Conservation (phyloP, 164 flowering plant species). For the Saururus chinensis region DNA sequence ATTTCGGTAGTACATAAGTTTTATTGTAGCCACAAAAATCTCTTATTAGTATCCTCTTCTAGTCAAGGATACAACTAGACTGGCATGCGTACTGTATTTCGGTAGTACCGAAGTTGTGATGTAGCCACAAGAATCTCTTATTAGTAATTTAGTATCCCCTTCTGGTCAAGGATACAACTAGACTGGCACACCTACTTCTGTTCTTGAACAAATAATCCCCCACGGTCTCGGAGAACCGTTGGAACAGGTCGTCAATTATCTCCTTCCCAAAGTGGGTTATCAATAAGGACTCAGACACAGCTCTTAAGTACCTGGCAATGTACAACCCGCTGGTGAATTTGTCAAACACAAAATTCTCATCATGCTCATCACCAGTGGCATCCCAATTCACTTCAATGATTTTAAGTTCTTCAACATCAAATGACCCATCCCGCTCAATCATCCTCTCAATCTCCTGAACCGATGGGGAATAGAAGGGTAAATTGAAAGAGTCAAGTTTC, state of each 20-base stretch:
- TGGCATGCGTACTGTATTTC: too few species aligned
- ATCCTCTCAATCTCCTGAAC: conserved; percentile 22
- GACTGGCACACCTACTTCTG: conserved; percentile 13
- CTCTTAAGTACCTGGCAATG: conserved; percentile 31
- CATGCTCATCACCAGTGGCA: conserved; percentile 5
- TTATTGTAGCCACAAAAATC: too few species aligned
- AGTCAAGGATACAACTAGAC: too few species aligned
- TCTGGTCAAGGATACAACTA: conserved; percentile 27
- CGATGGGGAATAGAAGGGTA: conserved; percentile 44
- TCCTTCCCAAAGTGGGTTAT: conserved; percentile 29
- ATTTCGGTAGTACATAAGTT: too few species aligned
- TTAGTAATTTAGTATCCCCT: background rate
- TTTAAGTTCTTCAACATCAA: conserved; percentile 19
- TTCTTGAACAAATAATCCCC: conserved; percentile 16
- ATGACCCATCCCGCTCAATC: conserved; percentile 38
- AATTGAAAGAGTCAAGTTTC: conserved; percentile 37
- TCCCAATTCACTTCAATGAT: conserved; percentile 33
- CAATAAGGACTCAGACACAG: conserved; percentile 43
- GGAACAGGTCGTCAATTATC: conserved; percentile 31
- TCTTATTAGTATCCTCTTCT: too few species aligned
- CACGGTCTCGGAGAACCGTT: conserved; percentile 17
- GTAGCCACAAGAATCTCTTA: background rate
- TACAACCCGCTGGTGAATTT: conserved; percentile 11
- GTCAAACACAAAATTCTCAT: background rate
- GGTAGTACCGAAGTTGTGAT: too few species aligned